Base-by-base conservation (phyloP, 345 rosid species). In the Arabis alpina region DNA sequence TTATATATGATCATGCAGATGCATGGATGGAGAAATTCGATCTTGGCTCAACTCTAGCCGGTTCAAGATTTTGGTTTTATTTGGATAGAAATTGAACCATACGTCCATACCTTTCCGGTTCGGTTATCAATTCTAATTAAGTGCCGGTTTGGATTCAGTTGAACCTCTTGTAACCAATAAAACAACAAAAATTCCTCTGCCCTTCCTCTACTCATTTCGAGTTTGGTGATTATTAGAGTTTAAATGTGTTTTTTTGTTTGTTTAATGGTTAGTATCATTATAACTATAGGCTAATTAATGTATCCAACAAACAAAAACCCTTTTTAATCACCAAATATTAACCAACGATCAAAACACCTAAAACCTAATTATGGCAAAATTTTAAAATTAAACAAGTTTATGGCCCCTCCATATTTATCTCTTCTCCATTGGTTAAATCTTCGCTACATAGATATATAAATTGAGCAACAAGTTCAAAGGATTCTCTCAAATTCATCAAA, bases 361-460 rank as follows among this genome's bases (percentile, higher is more conserved):
- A 40, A 55, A 53, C 39, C 64, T 74, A 74, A 74, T 67, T 58
- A 74, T 75, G 53, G 70, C 73, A 34, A 12, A 24, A 19, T 0
- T 2, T 10, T 15, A 8, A 57, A 73, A 57, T 30, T 37, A 67
- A 58, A 53, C 14, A 52, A 42, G 8, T 49, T 32, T 44, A 54
- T 54, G 54, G 19, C 53, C 36, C 52, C 50, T 60, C 73, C 68
- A 75, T n/a, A 2, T 61, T 61, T 68, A 3, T 61, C 64, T 75
- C 70, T 54, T 68, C 40, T 74, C 14, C 63, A 54, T 36, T 36
- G 71, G 72, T 57, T 66, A 36, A n/a, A 43, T 66, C 73, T 44
- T 60, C 68, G 59, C 39, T 50, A 10, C 50, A 36, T 24, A 1
- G 19, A 45, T 12, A 45, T 67, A 74, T 74, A 74, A 74, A 74